Evolutionary conservation across 1,284 basidiomycete species (phyloP).

Genomic region (Malassezia slooffiae): DNA sequence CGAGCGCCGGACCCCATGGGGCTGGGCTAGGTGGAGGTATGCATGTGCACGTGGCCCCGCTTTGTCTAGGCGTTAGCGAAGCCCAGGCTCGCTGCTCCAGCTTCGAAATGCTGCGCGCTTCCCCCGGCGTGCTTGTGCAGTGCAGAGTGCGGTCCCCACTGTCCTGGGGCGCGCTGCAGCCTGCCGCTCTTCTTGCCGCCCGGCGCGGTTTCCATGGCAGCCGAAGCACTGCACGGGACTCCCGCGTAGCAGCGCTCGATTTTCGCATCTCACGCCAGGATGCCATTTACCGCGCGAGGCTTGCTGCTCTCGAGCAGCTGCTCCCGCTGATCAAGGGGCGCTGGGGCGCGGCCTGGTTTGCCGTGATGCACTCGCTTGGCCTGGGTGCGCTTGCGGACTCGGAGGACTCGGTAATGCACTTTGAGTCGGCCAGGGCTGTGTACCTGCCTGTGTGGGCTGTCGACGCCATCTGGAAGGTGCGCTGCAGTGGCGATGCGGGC

Average conservation of each 20-base stretch:
- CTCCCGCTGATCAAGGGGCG: conserved; percentile 13
- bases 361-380: conserved; percentile 6
- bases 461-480: conserved; percentile 7
- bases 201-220: no score
- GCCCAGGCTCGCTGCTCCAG: no score
- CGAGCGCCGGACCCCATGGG: no score
- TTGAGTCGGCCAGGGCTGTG: conserved; percentile 4
- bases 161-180: no score
- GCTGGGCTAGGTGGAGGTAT: no score
- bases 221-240: no score
- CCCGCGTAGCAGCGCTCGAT: conserved; percentile 9
- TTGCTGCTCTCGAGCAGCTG: conserved; percentile 13
- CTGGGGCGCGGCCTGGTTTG: conserved; percentile 9
- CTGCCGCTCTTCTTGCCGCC: no score
- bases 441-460: conserved; percentile 9
- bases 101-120: no score
- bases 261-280: conserved; percentile 6
- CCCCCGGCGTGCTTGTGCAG: no score
- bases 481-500: conserved; percentile 11
- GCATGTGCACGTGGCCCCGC: no score
- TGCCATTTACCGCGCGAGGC: conserved; percentile 12
- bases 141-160: no score
- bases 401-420: conserved; percentile 11
- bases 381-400: conserved; percentile 9
- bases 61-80: no score